Evolutionary conservation across 208 protist genomes (phyloP).

Genomic region (Tetramitus jugosus): DNA sequence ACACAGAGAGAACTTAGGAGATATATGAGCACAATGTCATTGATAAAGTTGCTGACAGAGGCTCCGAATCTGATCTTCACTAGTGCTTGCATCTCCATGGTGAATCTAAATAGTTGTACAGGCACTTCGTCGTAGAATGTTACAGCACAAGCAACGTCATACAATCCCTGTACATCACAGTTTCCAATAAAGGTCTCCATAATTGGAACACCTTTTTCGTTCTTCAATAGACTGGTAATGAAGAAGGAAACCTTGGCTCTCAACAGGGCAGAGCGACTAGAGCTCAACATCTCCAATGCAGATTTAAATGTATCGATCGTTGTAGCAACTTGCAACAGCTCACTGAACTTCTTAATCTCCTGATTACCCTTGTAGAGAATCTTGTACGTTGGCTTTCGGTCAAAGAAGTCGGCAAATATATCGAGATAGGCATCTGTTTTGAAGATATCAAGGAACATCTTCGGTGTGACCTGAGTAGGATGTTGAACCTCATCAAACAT

Average conservation of each 20-base stretch:
- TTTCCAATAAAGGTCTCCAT: background rate
- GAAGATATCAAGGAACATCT: background rate
- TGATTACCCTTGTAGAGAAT: no score
- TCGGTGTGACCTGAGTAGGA: background rate
- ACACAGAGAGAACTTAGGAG: background rate
- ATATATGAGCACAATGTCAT: background rate
- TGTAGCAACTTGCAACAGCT: no score
- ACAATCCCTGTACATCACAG: background rate
- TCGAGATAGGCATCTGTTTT: background rate
- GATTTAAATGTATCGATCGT: no score
- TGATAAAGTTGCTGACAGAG: background rate
- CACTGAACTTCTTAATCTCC: no score
- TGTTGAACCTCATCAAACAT: background rate
- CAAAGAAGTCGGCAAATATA: background rate
- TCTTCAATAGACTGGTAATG: background rate
- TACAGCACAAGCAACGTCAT: background rate
- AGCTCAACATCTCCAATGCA: no score
- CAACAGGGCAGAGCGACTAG: no score
- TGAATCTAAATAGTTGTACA: background rate
- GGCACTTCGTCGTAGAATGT: constrained; percentile 19
- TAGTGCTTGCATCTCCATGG: background rate
- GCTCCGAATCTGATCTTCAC: background rate
- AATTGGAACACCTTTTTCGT: background rate
- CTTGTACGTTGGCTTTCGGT: background rate
- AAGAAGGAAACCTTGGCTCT: background rate